Percentiles rank a stretch among this genome's conserved stretches.
Evolutionary conservation across 2,329 filamentous ascomycete species (phyloP).

Genomic region (Annulohypoxylon truncatum): DNA sequence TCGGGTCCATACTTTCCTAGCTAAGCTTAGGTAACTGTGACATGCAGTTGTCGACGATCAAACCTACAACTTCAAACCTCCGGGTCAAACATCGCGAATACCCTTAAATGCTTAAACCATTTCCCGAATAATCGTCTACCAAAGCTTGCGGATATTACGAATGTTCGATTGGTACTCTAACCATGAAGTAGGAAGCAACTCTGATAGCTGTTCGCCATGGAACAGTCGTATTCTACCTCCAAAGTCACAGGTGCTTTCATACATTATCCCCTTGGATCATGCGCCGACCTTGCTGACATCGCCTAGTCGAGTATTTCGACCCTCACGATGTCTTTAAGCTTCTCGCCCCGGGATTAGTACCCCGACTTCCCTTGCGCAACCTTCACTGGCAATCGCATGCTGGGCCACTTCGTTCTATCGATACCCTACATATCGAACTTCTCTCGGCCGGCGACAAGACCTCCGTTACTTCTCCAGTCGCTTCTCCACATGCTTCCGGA

Average conservation of each 20-base stretch:
- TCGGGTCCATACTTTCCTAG: neutral
- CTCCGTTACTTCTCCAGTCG: slow-evolving; percentile 50
- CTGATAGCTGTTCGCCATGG: slow-evolving; percentile 63
- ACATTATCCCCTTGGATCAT: slow-evolving; percentile 31
- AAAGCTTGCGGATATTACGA: neutral
- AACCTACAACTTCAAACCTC: slow-evolving; percentile 7
- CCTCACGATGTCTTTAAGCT: slow-evolving; percentile 88
- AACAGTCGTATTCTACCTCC: slow-evolving; percentile 75
- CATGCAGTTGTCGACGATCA: neutral
- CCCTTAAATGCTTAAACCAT: too few species aligned
- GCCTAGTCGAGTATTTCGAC: slow-evolving; percentile 92
- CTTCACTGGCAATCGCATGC: slow-evolving; percentile 97
- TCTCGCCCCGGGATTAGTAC: slow-evolving; percentile 79
- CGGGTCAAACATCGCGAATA: too few species aligned
- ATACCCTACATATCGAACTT: slow-evolving; percentile 90
- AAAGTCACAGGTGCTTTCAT: slow-evolving; percentile 75
- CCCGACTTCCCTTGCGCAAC: slow-evolving; percentile 86
- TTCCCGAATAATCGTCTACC: too few species aligned
- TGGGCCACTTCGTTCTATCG: slow-evolving; percentile 91
- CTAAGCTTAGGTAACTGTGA: neutral
- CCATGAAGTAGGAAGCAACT: slow-evolving; percentile 48
- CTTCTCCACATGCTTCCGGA: slow-evolving; percentile 52
- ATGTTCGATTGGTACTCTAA: slow-evolving; percentile 31
- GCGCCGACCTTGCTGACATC: slow-evolving; percentile 32
- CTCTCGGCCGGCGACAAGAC: slow-evolving; percentile 68